phyloP scores from a whole-genome alignment of 768 basidiomycete genomes.

The Hypholoma fasciculare region DNA sequence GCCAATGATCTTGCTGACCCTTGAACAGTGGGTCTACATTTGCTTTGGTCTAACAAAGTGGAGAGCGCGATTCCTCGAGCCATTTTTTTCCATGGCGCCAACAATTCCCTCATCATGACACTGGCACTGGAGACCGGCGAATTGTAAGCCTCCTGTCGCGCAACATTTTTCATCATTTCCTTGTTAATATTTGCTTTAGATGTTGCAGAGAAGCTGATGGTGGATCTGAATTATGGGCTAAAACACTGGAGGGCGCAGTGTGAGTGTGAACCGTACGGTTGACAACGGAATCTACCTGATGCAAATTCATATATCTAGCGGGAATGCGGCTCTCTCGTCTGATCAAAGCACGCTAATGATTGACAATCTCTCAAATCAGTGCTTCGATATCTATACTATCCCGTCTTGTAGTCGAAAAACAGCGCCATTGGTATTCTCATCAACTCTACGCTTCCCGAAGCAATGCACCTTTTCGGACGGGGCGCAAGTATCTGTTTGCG shows the following conservation, averaged over 20 bases:
- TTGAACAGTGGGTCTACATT: background rate
- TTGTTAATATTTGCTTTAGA: background rate
- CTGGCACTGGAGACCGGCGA: slow-evolving; percentile 3
- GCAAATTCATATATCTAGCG: background rate
- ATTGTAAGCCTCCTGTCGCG: background rate
- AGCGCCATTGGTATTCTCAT: background rate
- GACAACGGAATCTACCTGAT: background rate
- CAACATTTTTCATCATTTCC: background rate
- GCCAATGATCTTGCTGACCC: background rate
- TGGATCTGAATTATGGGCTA: background rate
- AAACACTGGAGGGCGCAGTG: slow-evolving; percentile 4
- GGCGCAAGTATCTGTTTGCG: background rate
- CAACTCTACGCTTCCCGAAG: background rate
- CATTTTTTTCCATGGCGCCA: slow-evolving; percentile 2
- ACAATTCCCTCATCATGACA: background rate
- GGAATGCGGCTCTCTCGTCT: slow-evolving; percentile 1
- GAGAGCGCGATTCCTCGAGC: slow-evolving; percentile 1
- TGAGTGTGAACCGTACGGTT: background rate
- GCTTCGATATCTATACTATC: slow-evolving; percentile 4
- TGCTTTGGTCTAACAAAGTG: background rate
- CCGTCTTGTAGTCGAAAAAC: background rate
- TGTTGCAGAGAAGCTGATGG: background rate
- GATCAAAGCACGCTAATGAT: slow-evolving; percentile 3
- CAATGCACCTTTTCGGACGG: background rate
- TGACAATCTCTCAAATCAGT: slow-evolving; percentile 1